A percentile compares a stretch with the other conserved stretches of the same genome.
Conservation (phyloP, 352 stramenopile genomes). For the Pythium guiyangense region DNA sequence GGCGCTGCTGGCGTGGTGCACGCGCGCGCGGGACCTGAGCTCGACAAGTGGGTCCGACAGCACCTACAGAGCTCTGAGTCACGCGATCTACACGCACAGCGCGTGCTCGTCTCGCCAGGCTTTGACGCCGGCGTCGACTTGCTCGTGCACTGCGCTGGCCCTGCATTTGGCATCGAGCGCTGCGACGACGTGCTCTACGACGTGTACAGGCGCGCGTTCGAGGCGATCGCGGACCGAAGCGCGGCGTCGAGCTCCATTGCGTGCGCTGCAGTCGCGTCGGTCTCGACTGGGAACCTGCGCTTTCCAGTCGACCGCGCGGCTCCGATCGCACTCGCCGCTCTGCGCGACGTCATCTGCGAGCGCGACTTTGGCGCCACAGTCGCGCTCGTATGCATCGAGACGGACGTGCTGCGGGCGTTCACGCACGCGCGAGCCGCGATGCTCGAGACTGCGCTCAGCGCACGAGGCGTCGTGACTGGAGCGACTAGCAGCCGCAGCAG, state of each 20-base stretch:
- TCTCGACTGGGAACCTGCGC: too few species aligned
- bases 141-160: slow-evolving; percentile 60
- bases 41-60: slow-evolving; percentile 17
- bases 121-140: slow-evolving; percentile 33
- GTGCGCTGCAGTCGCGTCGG: too few species aligned
- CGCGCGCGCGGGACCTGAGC: slow-evolving; percentile 28
- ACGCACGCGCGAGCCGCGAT: slow-evolving; percentile 12
- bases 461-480: slow-evolving; percentile 1
- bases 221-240: too few species aligned
- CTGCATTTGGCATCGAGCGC: slow-evolving; percentile 1
- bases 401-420: slow-evolving; percentile 30
- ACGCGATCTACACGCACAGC: slow-evolving; percentile 4
- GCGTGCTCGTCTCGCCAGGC: slow-evolving; percentile 37
- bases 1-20: slow-evolving; percentile 49
- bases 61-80: neutral
- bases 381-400: slow-evolving; percentile 51
- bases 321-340: too few species aligned
- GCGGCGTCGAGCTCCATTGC: too few species aligned
- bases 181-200: too few species aligned
- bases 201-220: too few species aligned
- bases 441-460: slow-evolving; percentile 14
- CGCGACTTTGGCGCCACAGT: slow-evolving; percentile 33
- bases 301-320: too few species aligned
- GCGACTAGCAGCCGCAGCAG: too few species aligned
- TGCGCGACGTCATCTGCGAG: slow-evolving; percentile 30